Conservation (phyloP, 768 basidiomycete genomes). For the Pisolithus albus region DNA sequence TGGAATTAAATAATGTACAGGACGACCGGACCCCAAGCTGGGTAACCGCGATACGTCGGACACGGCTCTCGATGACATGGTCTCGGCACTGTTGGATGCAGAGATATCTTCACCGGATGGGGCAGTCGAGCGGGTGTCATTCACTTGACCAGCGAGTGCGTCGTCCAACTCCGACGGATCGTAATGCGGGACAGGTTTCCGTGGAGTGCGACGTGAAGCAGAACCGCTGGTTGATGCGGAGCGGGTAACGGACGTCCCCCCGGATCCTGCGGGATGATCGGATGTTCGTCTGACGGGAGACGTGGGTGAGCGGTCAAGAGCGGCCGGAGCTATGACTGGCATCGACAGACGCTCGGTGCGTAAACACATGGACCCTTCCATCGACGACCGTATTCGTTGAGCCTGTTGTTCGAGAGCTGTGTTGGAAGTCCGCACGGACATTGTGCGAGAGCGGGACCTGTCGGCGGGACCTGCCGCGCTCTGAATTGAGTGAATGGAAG, state of each 20-base stretch:
- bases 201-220: conserved; percentile 29
- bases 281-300: conserved; percentile 15
- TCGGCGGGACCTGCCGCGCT: not conserved
- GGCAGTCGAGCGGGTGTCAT: conserved; percentile 17
- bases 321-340: conserved; percentile 16
- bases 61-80: conserved; percentile 7
- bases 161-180: conserved; percentile 26
- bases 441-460: conserved; percentile 7
- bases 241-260: conserved; percentile 16
- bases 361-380: conserved; percentile 20
- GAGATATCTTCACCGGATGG: conserved; percentile 22
- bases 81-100: conserved; percentile 20
- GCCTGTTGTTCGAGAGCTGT: conserved; percentile 24
- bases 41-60: conserved; percentile 33
- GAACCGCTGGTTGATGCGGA: conserved; percentile 24
- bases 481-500: conserved; percentile 15
- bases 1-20: conserved; percentile 53
- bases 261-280: conserved; percentile 27
- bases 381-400: conserved; percentile 26
- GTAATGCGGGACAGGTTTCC: conserved; percentile 56
- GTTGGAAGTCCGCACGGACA: conserved; percentile 9
- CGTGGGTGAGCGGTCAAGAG: conserved; percentile 11
- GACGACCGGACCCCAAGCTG: conserved; percentile 40
- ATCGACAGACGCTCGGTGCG: conserved; percentile 26
- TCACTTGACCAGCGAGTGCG: conserved; percentile 4